Percentiles rank a stretch among this genome's conserved stretches.
phyloP scores from a whole-genome alignment of 176 grass and related monocot species.

The Tillandsia leiboldiana region DNA sequence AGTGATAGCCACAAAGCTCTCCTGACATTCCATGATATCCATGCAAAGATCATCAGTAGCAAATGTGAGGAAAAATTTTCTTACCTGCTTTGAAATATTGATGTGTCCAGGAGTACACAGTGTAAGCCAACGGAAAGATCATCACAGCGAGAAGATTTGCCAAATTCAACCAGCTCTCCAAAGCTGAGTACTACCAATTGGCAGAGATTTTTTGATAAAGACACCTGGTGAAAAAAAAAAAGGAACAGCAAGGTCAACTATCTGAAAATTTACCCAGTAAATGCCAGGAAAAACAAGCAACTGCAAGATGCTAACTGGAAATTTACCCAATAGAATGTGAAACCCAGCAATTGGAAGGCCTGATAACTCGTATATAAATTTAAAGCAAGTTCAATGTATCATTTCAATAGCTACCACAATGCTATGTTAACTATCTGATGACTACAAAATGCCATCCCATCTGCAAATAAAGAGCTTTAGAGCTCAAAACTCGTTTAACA shows the following conservation, averaged over 20 bases:
- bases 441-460: background rate
- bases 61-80: background rate
- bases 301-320: no score
- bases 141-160: conserved; percentile 25
- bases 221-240: conserved; percentile 42
- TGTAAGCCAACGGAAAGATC: conserved; percentile 46
- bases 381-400: no score
- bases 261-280: background rate
- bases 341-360: no score
- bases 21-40: background rate
- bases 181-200: conserved; percentile 62
- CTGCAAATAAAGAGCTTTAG: background rate
- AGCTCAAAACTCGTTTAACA: background rate
- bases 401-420: no score
- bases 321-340: background rate
- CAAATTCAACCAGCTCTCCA: conserved; percentile 43
- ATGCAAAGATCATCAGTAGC: background rate
- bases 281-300: background rate
- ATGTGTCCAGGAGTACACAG: conserved; percentile 82
- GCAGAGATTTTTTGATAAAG: conserved; percentile 76
- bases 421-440: background rate
- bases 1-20: background rate
- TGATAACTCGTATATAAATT: no score
- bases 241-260: background rate
- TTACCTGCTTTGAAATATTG: conserved; percentile 77